phyloP scores from a whole-genome alignment of 805 yeast species.

The Tetrapisispora arboricola region DNA sequence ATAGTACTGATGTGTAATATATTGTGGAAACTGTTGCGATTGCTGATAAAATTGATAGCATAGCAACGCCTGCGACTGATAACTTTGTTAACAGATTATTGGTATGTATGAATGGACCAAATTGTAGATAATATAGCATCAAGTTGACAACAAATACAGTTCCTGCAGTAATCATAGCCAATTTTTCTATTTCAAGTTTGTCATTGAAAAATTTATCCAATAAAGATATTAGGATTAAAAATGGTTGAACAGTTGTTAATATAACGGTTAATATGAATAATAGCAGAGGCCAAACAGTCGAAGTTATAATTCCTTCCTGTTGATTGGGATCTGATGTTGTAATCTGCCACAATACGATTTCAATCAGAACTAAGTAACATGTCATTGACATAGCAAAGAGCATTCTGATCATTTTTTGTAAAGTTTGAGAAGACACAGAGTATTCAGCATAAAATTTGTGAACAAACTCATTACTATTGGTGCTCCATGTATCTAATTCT shows the following conservation, averaged over 20 bases:
- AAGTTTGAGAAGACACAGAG: constrained; percentile 20
- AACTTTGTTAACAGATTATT: constrained; percentile 24
- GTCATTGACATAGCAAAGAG: constrained; percentile 23
- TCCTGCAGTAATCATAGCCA: constrained; percentile 13
- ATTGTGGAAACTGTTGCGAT: constrained; percentile 27
- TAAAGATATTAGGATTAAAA: constrained; percentile 19
- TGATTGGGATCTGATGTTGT: constrained; percentile 14
- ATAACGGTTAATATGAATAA: constrained; percentile 14
- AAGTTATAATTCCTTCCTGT: constrained; percentile 15
- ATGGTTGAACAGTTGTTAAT: constrained; percentile 24
- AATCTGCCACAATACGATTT: constrained; percentile 26
- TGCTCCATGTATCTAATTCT: constrained; percentile 7
- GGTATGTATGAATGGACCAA: constrained; percentile 25
- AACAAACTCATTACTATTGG: constrained; percentile 14
- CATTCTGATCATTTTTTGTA: constrained; percentile 12
- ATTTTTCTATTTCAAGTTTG: constrained; percentile 13
- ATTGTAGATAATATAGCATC: constrained; percentile 9
- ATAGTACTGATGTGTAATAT: constrained; percentile 16
- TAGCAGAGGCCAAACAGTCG: constrained; percentile 22
- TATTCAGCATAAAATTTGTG: constrained; percentile 24
- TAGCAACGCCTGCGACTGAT: constrained; percentile 25
- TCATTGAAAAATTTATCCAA: constrained; percentile 26
- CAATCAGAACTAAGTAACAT: constrained; percentile 22
- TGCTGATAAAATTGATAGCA: constrained; percentile 27
- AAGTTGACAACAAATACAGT: constrained; percentile 7